phyloP scores from a whole-genome alignment of 2,329 filamentous ascomycete species.

The Venturia asperata region DNA sequence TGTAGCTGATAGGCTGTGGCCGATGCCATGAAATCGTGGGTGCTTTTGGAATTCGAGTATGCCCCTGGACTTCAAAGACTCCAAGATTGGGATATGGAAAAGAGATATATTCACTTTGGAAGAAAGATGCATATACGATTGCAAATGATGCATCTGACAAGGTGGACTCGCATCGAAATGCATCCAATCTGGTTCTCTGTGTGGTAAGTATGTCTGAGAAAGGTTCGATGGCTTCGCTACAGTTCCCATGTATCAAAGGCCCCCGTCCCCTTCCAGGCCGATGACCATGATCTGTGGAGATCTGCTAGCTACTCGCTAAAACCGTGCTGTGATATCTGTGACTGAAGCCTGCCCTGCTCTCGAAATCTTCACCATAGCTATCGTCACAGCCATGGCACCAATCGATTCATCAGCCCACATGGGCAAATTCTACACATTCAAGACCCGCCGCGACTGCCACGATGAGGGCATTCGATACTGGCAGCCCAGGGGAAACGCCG shows the following conservation, averaged over 20 bases:
- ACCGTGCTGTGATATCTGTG: not conserved
- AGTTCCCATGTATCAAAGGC: not conserved
- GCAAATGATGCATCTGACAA: not conserved
- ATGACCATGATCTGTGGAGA: not conserved
- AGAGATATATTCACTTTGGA: not conserved
- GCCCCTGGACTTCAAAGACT: not conserved
- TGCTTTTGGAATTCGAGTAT: not conserved
- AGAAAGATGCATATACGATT: not conserved
- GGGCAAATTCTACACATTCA: not conserved
- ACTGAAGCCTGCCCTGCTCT: not conserved
- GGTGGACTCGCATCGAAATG: not conserved
- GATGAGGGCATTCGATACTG: not conserved
- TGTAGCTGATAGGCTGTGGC: not conserved
- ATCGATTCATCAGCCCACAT: not conserved
- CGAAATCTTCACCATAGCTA: not conserved
- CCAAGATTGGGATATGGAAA: not conserved
- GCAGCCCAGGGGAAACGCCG: not conserved
- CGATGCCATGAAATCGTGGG: not conserved
- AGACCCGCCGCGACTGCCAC: not conserved
- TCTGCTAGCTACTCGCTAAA: not conserved
- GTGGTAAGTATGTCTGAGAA: not conserved
- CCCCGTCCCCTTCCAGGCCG: not conserved
- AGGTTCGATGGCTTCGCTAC: not conserved
- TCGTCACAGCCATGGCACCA: constrained; percentile 4
- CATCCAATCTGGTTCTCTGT: not conserved